phyloP scores from a whole-genome alignment of 106 monocot species.

The Allium sativum region DNA sequence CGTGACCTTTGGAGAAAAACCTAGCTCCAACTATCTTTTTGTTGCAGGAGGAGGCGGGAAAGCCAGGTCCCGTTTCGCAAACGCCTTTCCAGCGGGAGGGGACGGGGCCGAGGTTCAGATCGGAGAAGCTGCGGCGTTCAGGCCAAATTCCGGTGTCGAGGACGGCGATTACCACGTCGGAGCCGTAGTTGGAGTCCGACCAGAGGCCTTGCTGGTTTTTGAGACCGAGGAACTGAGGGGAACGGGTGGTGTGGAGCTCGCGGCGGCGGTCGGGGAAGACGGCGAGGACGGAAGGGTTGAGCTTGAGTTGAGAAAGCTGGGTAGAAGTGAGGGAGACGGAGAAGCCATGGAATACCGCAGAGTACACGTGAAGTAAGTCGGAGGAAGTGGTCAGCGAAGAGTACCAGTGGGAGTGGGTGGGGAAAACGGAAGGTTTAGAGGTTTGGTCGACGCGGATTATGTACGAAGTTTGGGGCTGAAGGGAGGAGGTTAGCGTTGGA shows the following conservation, averaged over 20 bases:
- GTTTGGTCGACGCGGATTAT: constrained; percentile 54
- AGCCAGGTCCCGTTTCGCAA: constrained; percentile 54
- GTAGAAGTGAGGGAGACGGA: constrained; percentile 48
- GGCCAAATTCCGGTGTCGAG: constrained; percentile 97
- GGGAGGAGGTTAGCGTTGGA: constrained; percentile 1
- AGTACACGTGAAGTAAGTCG: constrained; percentile 62
- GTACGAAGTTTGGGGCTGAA: constrained; percentile 41
- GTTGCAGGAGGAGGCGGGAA: constrained; percentile 60
- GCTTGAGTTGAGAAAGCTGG: constrained; percentile 22
- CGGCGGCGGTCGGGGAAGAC: constrained; percentile 69
- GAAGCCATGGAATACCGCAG: constrained; percentile 88
- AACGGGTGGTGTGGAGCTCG: constrained; percentile 76
- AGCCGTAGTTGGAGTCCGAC: constrained; percentile 90
- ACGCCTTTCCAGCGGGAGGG: constrained; percentile 71
- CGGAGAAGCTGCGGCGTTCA: constrained; percentile 72
- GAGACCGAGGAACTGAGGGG: constrained; percentile 88
- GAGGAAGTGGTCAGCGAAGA: constrained; percentile 38
- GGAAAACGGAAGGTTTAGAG: constrained; percentile 70
- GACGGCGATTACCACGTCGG: constrained; percentile 74
- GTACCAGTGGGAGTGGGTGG: constrained; percentile 73
- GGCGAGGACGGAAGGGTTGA: constrained; percentile 60
- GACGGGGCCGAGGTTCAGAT: constrained; percentile 63
- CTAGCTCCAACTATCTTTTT: constrained; percentile 86
- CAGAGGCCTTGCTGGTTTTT: constrained; percentile 84
- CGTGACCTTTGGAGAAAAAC: constrained; percentile 74